These are phyloP conservation scores for Ceratobasidium sp. DNA, from an alignment of 1,284 basidiomycete species.

Conservation along the genomic window DNA sequence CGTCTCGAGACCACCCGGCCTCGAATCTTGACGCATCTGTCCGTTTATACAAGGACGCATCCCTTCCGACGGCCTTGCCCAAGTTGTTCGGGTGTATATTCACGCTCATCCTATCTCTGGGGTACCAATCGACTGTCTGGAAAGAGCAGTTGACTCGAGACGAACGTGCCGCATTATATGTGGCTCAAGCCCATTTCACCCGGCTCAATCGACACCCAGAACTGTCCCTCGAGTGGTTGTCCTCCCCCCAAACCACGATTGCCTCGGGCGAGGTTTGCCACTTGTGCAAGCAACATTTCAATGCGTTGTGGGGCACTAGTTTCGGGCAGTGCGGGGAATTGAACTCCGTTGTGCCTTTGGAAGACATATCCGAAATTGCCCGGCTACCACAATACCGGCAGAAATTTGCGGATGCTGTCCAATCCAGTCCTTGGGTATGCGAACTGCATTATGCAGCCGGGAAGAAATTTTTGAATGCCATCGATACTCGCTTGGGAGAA, in stretches of 20 bases:
- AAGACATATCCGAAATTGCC: constrained; percentile 3
- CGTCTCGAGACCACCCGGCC: not conserved
- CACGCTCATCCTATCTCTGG: constrained; percentile 18
- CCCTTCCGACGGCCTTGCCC: not conserved
- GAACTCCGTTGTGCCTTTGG: constrained; percentile 8
- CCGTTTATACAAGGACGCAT: constrained; percentile 1
- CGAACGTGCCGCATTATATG: constrained; percentile 11
- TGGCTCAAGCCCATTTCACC: not conserved
- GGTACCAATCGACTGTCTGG: constrained; percentile 13
- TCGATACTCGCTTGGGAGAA: not conserved
- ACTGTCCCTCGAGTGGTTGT: not conserved
- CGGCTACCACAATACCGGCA: not conserved
- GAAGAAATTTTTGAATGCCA: not conserved
- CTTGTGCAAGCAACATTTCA: not conserved
- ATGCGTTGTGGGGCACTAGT: not conserved
- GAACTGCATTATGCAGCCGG: not conserved
- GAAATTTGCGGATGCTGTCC: not conserved
- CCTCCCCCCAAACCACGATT: not conserved
- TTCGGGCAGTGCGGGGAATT: not conserved
- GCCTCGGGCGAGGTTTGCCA: too few species aligned
- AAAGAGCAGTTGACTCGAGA: constrained; percentile 19
- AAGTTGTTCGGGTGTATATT: constrained; percentile 25
- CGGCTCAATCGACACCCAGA: not conserved
- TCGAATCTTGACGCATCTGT: constrained; percentile 1
- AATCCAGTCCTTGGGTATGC: not conserved